Base-by-base conservation (phyloP, 371 early-diverging fungal genomes). In the Entomophthora muscae region DNA sequence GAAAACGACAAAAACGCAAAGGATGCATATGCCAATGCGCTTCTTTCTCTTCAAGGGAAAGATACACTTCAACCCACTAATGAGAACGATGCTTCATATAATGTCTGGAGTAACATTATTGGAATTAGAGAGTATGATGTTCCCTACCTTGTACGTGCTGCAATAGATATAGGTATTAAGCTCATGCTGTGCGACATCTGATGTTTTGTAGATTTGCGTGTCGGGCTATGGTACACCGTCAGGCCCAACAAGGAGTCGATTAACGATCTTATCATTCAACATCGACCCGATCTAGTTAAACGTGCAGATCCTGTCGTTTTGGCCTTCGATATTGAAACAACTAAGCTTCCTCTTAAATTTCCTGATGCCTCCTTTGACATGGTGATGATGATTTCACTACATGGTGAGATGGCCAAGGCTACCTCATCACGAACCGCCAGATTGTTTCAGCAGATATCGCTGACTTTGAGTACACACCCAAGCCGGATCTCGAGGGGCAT, bases 351-450 rank as follows among this genome's bases (percentile, higher is more conserved):
- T 13, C 81, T 99, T 31, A 98, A 98, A 75, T 99, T 99, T 71
- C 99, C 99, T 7, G 98, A 96, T 71, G 79, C 98, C 0, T 67
- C 81, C 0, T 83, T 83, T 33, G 99, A 99, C 73, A 76, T 83
- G 31, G 90, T 99, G 67, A 98, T 99, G 96, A 99, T 99, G 99
- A 98, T 99, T 72, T 99, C 99, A 13, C n/a, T 95, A 98, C 71
- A 96, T 98, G 96, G 86, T 96, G 65, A n/a, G 95, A 96, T 64
- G 95, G 93, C 12, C 85, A 89, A 84, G 99, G 99, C 0, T 97
- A 84, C 68, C 76, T 99, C 53, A 97, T 99, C 63, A 94, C 94
- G 22, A 99, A 99, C 73, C 84, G 99, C 61, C 90, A 92, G 58
- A 88, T 98, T 65, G 97, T 99, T 28, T 83, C 90, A 1, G 81